Evolutionary conservation across 2,329 filamentous ascomycete species (phyloP).

Genomic region (Geosmithia morbida): DNA sequence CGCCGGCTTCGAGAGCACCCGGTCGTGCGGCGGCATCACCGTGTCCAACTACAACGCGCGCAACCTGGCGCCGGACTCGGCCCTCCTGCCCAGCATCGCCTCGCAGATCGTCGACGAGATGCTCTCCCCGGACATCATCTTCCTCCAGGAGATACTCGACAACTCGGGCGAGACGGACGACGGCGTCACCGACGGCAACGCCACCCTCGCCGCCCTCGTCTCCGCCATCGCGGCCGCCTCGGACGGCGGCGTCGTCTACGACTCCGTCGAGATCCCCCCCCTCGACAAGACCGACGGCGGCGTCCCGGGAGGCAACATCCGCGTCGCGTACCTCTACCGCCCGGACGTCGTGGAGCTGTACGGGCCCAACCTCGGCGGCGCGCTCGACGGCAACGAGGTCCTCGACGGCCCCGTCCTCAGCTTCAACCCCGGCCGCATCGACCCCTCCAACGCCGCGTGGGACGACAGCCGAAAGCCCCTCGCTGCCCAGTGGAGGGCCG

Average conservation of each 20-base stretch:
- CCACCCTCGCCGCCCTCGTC: slow-evolving; percentile 42
- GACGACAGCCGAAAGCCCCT: slow-evolving; percentile 50
- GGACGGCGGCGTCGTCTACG: slow-evolving; percentile 36
- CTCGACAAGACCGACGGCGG: slow-evolving; percentile 49
- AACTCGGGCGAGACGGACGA: slow-evolving; percentile 45
- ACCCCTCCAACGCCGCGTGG: slow-evolving; percentile 46
- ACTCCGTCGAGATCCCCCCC: slow-evolving; percentile 44
- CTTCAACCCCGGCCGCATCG: slow-evolving; percentile 56
- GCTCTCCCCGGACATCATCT: slow-evolving; percentile 48
- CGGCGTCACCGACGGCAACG: slow-evolving; percentile 38
- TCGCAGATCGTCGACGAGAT: slow-evolving; percentile 51
- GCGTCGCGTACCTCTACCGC: slow-evolving; percentile 55
- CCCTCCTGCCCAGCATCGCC: slow-evolving; percentile 43
- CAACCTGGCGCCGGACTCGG: slow-evolving; percentile 44
- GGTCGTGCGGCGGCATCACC: slow-evolving; percentile 45
- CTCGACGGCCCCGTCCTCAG: slow-evolving; percentile 42
- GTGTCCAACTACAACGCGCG: slow-evolving; percentile 57
- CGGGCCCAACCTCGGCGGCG: slow-evolving; percentile 39
- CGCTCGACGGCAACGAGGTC: slow-evolving; percentile 41
- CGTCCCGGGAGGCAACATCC: slow-evolving; percentile 57
- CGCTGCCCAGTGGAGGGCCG: slow-evolving; percentile 48
- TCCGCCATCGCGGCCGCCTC: slow-evolving; percentile 32
- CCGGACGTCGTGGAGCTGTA: slow-evolving; percentile 42
- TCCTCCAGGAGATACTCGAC: slow-evolving; percentile 60
- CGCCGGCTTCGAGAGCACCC: slow-evolving; percentile 36